Evolutionary conservation across 495 filamentous ascomycete species (phyloP).

Genomic region (Aspergillus egyptiacus): DNA sequence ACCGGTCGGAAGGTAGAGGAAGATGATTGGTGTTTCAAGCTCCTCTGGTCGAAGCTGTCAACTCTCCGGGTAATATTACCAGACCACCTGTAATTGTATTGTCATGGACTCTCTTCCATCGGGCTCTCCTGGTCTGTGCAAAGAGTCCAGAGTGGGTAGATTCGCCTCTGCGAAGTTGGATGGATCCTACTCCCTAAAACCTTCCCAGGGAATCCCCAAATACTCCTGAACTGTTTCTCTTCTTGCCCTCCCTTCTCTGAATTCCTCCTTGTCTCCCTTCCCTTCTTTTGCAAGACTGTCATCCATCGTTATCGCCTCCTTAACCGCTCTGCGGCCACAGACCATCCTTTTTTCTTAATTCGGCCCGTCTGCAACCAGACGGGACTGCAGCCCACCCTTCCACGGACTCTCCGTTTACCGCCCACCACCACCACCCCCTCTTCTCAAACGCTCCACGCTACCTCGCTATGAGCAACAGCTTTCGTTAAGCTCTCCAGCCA

Average conservation of each 20-base stretch:
- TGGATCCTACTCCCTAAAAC: constrained; percentile 11
- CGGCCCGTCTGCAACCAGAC: not conserved
- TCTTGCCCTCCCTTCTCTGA: not conserved
- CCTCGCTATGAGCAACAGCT: constrained; percentile 22
- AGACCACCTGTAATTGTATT: not conserved
- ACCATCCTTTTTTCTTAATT: not conserved
- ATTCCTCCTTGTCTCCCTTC: not conserved
- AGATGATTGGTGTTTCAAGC: too few relatives aligned
- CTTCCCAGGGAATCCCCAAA: not conserved
- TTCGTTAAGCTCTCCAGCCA: constrained; percentile 19
- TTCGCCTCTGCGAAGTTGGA: not conserved
- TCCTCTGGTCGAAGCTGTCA: too few relatives aligned
- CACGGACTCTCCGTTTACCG: constrained; percentile 8
- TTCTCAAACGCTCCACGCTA: constrained; percentile 1
- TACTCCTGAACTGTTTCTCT: constrained; percentile 14
- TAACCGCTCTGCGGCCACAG: too few relatives aligned
- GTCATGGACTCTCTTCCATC: too few relatives aligned
- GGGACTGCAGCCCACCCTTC: not conserved
- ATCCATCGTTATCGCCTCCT: too few relatives aligned
- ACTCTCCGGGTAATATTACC: not conserved
- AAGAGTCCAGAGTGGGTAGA: not conserved
- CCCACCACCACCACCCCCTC: constrained; percentile 1
- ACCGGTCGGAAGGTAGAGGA: too few relatives aligned
- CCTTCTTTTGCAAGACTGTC: not conserved
- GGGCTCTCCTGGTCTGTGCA: too few relatives aligned